phyloP scores from a whole-genome alignment of 805 yeast species.

The Yarrowia osloensis region DNA sequence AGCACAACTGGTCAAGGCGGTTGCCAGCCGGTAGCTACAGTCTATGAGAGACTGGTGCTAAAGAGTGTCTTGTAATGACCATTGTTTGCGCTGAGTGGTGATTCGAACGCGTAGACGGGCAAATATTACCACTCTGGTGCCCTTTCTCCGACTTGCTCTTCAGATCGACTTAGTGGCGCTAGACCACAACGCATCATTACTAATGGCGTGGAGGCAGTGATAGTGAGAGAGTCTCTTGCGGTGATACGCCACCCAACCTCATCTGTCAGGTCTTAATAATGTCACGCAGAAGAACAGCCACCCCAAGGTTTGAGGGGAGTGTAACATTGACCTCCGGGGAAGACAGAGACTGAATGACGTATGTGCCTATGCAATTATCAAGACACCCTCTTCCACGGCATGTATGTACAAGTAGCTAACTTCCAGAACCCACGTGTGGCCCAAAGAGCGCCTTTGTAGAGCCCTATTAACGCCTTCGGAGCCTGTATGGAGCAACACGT shows the following conservation, averaged over 20 bases:
- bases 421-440: not conserved
- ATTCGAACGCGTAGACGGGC: not conserved
- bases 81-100: no score
- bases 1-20: not conserved
- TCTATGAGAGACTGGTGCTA: not conserved
- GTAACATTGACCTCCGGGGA: not conserved
- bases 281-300: not conserved
- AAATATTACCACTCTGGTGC: not conserved
- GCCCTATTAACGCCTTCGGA: not conserved
- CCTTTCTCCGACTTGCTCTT: not conserved
- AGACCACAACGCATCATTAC: not conserved
- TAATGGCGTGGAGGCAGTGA: not conserved
- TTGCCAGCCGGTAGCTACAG: not conserved
- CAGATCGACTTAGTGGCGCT: not conserved
- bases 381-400: no score
- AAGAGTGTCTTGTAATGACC: not conserved
- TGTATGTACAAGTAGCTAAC: not conserved
- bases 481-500: conserved; percentile 1
- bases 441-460: not conserved
- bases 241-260: not conserved
- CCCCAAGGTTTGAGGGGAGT: not conserved
- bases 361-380: no score
- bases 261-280: not conserved
- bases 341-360: not conserved
- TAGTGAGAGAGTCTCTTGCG: not conserved